phyloP scores from a whole-genome alignment of 2,329 filamentous ascomycete genomes.

The Fusarium pseudocircinatum region DNA sequence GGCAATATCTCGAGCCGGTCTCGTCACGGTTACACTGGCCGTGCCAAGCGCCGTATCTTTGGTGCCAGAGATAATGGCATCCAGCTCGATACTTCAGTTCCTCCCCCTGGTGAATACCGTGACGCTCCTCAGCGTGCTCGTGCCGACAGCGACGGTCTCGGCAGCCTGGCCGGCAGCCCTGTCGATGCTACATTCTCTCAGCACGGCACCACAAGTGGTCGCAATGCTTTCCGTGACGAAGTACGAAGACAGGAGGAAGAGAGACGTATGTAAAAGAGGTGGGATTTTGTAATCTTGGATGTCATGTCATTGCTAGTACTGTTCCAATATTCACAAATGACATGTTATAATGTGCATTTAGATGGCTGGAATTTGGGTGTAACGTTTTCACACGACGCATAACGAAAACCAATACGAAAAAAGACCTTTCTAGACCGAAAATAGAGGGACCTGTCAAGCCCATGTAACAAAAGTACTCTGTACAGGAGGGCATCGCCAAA shows the following conservation, averaged over 20 bases:
- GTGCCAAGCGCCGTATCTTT: conserved; percentile 51
- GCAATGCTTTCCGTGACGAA: conserved; percentile 62
- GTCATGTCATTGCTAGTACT: neutral
- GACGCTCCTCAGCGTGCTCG: conserved; percentile 47
- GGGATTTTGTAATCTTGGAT: neutral
- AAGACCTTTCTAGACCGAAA: conserved; percentile 27
- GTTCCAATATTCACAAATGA: conserved; percentile 18
- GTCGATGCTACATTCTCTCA: conserved; percentile 54
- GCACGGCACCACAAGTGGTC: conserved; percentile 46
- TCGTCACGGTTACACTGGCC: conserved; percentile 56
- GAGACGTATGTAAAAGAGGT: conserved; percentile 41
- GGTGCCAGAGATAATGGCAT: conserved; percentile 53
- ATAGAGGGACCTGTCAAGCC: neutral
- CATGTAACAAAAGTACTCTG: neutral
- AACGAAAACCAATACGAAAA: conserved; percentile 40
- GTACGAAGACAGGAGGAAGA: conserved; percentile 57
- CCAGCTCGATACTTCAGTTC: conserved; percentile 54
- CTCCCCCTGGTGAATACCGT: conserved; percentile 46
- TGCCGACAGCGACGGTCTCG: conserved; percentile 59
- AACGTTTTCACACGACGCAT: conserved; percentile 37
- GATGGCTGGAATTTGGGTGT: conserved; percentile 22
- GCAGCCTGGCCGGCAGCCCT: conserved; percentile 60
- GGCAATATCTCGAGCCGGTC: conserved; percentile 62
- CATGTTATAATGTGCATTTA: conserved; percentile 14
- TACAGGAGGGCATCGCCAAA: neutral